A percentile compares a stretch with the other conserved stretches of the same genome.
Evolutionary conservation across 805 yeast genomes (phyloP).

Genomic region (Candida ipomoeae): DNA sequence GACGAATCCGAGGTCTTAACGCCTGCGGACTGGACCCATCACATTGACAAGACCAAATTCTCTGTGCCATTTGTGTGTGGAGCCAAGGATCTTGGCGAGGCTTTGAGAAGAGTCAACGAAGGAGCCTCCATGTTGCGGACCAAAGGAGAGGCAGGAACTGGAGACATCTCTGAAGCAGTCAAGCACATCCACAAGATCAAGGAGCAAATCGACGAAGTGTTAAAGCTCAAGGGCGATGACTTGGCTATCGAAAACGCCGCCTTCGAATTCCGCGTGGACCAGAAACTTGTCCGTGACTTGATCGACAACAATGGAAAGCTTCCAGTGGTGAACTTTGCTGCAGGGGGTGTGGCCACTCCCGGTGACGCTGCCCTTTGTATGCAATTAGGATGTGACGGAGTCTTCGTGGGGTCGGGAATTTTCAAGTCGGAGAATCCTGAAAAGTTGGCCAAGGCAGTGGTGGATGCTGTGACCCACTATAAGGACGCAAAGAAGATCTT

Average conservation of each 20-base stretch:
- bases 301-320: slow-evolving; percentile 54
- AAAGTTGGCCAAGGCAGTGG: slow-evolving; percentile 72
- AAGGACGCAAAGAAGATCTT: slow-evolving; percentile 56
- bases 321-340: slow-evolving; percentile 83
- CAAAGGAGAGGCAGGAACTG: slow-evolving; percentile 88
- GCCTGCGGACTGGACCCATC: slow-evolving; percentile 69
- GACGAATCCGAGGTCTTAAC: slow-evolving; percentile 84
- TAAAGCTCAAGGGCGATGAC: slow-evolving; percentile 34
- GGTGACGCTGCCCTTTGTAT: slow-evolving; percentile 83
- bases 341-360: slow-evolving; percentile 87
- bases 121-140: slow-evolving; percentile 88
- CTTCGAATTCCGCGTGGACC: slow-evolving; percentile 54
- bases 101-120: slow-evolving; percentile 70
- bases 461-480: slow-evolving; percentile 70
- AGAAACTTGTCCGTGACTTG: slow-evolving; percentile 46
- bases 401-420: slow-evolving; percentile 75
- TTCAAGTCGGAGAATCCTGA: slow-evolving; percentile 72
- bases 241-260: slow-evolving; percentile 45
- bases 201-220: slow-evolving; percentile 48
- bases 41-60: slow-evolving; percentile 56
- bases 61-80: slow-evolving; percentile 82
- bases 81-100: slow-evolving; percentile 77
- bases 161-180: slow-evolving; percentile 80
- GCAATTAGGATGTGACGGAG: slow-evolving; percentile 78
- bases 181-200: slow-evolving; percentile 63